Evolutionary conservation across 2,329 filamentous ascomycete species (phyloP), one percentile per base, ranked within the genome.

Genomic region (Claviceps purpurea): DNA sequence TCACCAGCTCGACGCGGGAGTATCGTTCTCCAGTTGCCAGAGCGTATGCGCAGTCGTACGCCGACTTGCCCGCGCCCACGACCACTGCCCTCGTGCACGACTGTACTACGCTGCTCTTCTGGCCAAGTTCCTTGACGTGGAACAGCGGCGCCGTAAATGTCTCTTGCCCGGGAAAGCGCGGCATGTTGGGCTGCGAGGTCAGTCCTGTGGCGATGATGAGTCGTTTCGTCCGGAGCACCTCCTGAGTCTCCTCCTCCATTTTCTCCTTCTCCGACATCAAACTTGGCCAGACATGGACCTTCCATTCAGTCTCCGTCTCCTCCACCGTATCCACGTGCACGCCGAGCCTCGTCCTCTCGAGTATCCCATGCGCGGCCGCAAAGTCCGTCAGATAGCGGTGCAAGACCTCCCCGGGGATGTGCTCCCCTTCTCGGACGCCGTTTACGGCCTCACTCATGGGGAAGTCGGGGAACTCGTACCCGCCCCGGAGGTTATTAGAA

Each of bases 401-500:
- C 16, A 73, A 54, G 4, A 64, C 58, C 5, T 61, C 54, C 0
- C 62, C 70, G 0, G 69, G 67, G 6, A 72, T 69, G 42, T 72
- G 66, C 14, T 56, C 47, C 7, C 58, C 57, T 3, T 60, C 54
- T 38, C 62, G 61, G 14, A 73, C 61, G 1, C 65, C 68, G 55
- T 74, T 78, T 0, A 62, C 68, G 2, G 68, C 68, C 30, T 66
- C 63, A 8, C 66, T 61, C 78, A 85, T 81, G 5, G 80, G 78
- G 53, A 81, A 82, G 56, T 84, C 82, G 6, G 74, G 74, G 56
- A 73, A 84, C 59, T 85, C 81, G 58, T 81, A 83, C 1, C 75
- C 76, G 20, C 81, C 81, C 7, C 76, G 62, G 61, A 82, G 70
- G 57, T 85, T 85, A 64, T 85, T 85, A 3, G 78, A 76, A 54